Conservation (phyloP, 805 yeast species). For the Candida peoriensis region DNA sequence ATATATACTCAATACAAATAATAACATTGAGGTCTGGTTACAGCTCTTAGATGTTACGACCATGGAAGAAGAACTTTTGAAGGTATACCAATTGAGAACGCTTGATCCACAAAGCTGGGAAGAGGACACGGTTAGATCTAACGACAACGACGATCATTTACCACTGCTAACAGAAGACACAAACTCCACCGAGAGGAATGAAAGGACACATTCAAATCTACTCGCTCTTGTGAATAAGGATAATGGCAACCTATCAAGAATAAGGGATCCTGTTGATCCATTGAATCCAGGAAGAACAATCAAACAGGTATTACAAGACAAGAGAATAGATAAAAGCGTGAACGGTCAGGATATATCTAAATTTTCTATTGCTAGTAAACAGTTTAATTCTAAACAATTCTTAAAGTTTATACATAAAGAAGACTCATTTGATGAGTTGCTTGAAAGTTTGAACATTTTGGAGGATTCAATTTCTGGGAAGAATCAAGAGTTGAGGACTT, state of each 20-base stretch:
- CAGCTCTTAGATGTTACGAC: no score
- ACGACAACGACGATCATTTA: no score
- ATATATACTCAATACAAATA: no score
- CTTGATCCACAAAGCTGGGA: conserved; percentile 37
- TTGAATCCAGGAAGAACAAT: conserved; percentile 47
- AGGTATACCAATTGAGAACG: conserved; percentile 40
- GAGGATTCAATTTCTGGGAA: conserved; percentile 45
- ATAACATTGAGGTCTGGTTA: no score
- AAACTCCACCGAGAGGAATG: conserved; percentile 15
- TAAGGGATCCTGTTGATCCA: conserved; percentile 46
- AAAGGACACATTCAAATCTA: conserved; percentile 23
- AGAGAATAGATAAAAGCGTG: conserved; percentile 35
- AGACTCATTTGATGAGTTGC: conserved; percentile 48
- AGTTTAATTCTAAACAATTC: conserved; percentile 53
- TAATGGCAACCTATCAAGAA: conserved; percentile 17
- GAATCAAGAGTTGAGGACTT: conserved; percentile 41
- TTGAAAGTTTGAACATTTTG: conserved; percentile 41
- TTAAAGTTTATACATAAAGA: conserved; percentile 50
- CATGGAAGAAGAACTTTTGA: conserved; percentile 25
- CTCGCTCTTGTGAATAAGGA: conserved; percentile 21
- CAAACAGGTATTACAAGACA: conserved; percentile 35
- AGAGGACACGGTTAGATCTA: conserved; percentile 25
- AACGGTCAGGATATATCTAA: conserved; percentile 33
- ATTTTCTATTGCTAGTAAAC: conserved; percentile 50
- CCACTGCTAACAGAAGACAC: no score